Conservation (phyloP, 495 filamentous ascomycete species). For the Hypoxylon perforatum region DNA sequence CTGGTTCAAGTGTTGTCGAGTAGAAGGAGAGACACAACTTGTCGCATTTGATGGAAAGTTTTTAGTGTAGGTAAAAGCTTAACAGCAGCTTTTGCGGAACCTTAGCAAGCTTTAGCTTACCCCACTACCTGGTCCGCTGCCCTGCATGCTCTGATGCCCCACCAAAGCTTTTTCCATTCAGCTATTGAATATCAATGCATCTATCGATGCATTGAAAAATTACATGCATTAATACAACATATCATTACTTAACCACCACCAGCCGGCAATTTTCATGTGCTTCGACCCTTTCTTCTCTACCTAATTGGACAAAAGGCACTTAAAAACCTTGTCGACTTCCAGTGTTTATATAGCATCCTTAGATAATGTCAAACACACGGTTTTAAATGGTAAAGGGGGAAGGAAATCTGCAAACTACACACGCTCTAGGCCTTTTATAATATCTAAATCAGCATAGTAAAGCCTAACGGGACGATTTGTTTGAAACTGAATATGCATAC, state of each 20-base stretch:
- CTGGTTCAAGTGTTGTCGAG: constrained; percentile 3
- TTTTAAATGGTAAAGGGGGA: too few species aligned
- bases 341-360: too few species aligned
- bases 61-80: not conserved
- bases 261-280: too few species aligned
- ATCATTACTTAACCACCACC: not conserved
- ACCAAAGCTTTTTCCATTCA: not conserved
- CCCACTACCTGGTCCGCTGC: constrained; percentile 11
- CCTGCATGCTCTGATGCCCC: not conserved
- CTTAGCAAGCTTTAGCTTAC: constrained; percentile 18
- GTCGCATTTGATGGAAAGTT: constrained; percentile 27
- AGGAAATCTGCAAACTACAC: too few species aligned
- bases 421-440: too few species aligned
- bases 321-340: too few species aligned
- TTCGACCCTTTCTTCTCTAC: too few species aligned
- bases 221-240: not conserved
- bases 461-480: too few species aligned
- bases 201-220: constrained; percentile 1
- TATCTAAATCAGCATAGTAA: too few species aligned
- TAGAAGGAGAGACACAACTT: not conserved
- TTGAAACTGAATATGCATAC: too few species aligned
- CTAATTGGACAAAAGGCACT: too few species aligned
- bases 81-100: not conserved
- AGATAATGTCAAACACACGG: too few species aligned
- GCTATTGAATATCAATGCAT: not conserved